These are phyloP conservation scores for Solanum acaule DNA, from an alignment of 257 asterid species.

Conservation along the genomic window DNA sequence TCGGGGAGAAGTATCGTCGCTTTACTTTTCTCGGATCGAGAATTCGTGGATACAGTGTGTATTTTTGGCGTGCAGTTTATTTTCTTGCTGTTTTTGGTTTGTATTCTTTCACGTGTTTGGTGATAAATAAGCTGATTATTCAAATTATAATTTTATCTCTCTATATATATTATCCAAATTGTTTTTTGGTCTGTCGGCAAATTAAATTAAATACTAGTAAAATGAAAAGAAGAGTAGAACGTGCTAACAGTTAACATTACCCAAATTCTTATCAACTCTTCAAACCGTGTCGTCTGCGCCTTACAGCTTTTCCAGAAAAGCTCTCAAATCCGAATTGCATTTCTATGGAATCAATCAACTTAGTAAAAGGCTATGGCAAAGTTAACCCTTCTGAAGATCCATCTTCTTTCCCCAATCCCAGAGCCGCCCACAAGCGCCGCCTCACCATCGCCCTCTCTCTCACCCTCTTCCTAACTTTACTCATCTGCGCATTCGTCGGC, in stretches of 20 bases:
- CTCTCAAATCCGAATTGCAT: background rate
- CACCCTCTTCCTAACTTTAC: background rate
- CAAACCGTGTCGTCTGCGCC: background rate
- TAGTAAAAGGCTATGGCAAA: constrained; percentile 3
- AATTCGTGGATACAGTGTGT: background rate
- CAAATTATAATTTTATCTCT: too few relatives aligned
- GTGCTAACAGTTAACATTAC: background rate
- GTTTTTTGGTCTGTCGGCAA: background rate
- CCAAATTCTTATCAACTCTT: background rate
- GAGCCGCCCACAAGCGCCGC: background rate
- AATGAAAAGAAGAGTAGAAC: background rate
- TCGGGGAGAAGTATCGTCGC: background rate
- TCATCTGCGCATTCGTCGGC: constrained; percentile 2
- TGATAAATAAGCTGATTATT: background rate
- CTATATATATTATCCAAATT: background rate
- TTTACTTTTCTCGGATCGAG: background rate
- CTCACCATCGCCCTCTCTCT: background rate
- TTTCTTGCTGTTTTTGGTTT: background rate
- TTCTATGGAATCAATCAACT: background rate
- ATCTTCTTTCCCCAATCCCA: background rate
- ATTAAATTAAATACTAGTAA: background rate
- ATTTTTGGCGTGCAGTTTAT: background rate
- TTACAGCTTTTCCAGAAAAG: background rate
- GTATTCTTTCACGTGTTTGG: background rate
- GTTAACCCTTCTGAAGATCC: background rate